A percentile compares a stretch with the other conserved stretches of the same genome.
Conservation (phyloP, 2,329 filamentous ascomycete species). For the Dactylellina drechsleri region DNA sequence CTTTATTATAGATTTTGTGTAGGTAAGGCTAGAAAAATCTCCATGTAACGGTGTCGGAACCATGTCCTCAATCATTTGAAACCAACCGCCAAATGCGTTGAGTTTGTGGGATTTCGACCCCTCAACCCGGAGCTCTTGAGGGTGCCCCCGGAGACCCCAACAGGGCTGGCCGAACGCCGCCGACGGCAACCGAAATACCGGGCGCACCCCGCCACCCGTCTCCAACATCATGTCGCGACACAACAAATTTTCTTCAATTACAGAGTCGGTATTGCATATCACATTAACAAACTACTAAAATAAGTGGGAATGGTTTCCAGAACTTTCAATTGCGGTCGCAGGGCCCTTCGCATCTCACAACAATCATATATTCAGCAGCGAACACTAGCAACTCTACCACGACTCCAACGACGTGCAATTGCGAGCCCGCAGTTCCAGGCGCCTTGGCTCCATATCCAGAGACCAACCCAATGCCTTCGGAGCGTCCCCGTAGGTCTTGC, state of each 20-base stretch:
- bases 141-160: no score
- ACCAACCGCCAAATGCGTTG: no score
- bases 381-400: slow-evolving; percentile 28
- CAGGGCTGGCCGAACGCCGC: slow-evolving; percentile 30
- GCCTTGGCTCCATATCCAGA: slow-evolving; percentile 7
- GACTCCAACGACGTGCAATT: slow-evolving; percentile 22
- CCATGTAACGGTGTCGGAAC: no score
- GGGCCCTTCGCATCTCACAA: slow-evolving; percentile 33
- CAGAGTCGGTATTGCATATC: no score
- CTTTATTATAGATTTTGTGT: no score
- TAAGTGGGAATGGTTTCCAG: slow-evolving; percentile 33
- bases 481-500: slow-evolving; percentile 5
- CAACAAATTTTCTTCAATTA: slow-evolving; percentile 17
- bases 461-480: slow-evolving; percentile 6
- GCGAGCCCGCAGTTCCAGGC: slow-evolving; percentile 7
- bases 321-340: slow-evolving; percentile 38
- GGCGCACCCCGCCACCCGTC: slow-evolving; percentile 21
- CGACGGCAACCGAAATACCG: slow-evolving; percentile 9
- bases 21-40: no score
- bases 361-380: slow-evolving; percentile 33
- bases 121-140: not conserved
- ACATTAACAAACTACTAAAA: not conserved
- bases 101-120: no score
- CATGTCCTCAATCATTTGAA: no score
- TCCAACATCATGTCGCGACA: no score